A percentile compares a stretch with the other conserved stretches of the same genome.
Conservation (phyloP, 1,139 yeast genomes). For the Debaryomyces sp. region DNA sequence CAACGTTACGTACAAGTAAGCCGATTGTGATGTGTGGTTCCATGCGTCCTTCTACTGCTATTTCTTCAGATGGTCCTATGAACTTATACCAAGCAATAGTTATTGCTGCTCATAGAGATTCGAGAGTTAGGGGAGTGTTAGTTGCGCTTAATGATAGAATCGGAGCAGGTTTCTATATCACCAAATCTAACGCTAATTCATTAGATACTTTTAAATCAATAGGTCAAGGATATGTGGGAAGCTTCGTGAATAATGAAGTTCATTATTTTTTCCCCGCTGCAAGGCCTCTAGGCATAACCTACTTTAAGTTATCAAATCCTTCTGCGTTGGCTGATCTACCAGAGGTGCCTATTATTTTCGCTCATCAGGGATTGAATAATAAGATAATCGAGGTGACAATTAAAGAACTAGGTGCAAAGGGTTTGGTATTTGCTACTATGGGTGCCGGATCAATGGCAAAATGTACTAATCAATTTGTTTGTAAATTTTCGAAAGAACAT, state of each 20-base stretch:
- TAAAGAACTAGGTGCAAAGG: constrained; percentile 47
- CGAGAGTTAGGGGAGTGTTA: constrained; percentile 60
- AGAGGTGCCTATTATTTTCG: constrained; percentile 56
- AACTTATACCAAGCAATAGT: constrained; percentile 70
- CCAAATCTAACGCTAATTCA: constrained; percentile 70
- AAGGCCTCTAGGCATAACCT: constrained; percentile 55
- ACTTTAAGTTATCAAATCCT: constrained; percentile 32
- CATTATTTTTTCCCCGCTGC: constrained; percentile 67
- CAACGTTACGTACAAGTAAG: constrained; percentile 56
- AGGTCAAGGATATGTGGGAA: constrained; percentile 72
- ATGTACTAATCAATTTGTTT: constrained; percentile 46
- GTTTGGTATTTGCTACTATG: constrained; percentile 67
- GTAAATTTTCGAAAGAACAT: constrained; percentile 29
- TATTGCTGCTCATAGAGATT: constrained; percentile 55
- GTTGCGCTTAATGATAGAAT: constrained; percentile 69
- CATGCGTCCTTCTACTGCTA: constrained; percentile 72
- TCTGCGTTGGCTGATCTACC: constrained; percentile 27
- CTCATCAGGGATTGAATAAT: constrained; percentile 62
- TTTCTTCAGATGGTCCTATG: constrained; percentile 75
- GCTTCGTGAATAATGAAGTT: constrained; percentile 65
- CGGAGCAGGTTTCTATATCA: constrained; percentile 69
- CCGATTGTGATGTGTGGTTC: constrained; percentile 73
- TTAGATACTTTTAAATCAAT: constrained; percentile 68
- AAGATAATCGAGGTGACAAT: constrained; percentile 47
- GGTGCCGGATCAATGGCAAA: constrained; percentile 71